phyloP scores from a whole-genome alignment of 176 grass and related monocot species.

The Rhipidocladum racemiflorum region DNA sequence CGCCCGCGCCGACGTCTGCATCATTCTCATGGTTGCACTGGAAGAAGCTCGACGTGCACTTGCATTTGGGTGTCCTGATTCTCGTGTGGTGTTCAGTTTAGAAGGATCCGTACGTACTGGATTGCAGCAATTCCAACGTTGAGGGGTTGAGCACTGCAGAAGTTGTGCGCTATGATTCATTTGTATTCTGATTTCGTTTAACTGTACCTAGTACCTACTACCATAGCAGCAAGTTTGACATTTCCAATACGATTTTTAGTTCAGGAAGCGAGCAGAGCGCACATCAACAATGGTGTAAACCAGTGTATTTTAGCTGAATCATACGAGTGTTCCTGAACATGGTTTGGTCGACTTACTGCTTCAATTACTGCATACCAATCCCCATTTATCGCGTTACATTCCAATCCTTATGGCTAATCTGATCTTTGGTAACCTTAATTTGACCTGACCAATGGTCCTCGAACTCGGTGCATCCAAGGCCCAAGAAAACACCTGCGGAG shows the following conservation, averaged over 20 bases:
- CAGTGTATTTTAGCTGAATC: not conserved
- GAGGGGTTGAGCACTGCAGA: not conserved
- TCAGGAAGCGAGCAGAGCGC: not conserved
- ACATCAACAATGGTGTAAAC: not conserved
- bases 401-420: too few species aligned
- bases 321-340: not conserved
- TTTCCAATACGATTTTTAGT: constrained; percentile 7
- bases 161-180: not conserved
- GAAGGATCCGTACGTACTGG: not conserved
- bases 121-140: not conserved
- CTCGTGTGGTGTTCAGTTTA: not conserved
- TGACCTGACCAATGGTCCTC: too few species aligned
- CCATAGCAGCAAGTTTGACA: not conserved
- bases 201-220: not conserved
- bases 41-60: not conserved
- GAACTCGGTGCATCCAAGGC: too few species aligned
- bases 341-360: not conserved
- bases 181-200: not conserved
- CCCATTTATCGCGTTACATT: too few species aligned
- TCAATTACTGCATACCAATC: not conserved
- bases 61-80: not conserved
- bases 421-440: too few species aligned
- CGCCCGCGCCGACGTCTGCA: not conserved
- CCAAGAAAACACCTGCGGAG: too few species aligned
- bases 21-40: not conserved